These are phyloP conservation scores for Coemansia sp. DNA, from an alignment of 192 early-diverging fungal genomes.

Conservation along the genomic window DNA sequence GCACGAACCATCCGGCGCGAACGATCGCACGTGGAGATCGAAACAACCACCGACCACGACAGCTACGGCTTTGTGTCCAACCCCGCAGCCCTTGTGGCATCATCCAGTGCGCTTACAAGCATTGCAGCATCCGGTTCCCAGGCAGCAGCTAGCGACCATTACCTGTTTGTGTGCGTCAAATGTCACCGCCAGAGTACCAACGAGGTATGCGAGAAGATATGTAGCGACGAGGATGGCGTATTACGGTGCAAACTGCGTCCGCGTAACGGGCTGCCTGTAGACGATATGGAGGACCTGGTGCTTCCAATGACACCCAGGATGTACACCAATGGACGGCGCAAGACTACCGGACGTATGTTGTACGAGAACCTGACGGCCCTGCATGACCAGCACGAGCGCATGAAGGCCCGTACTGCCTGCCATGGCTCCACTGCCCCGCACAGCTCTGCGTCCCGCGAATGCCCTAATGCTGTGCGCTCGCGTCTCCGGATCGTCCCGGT, in stretches of 20 bases:
- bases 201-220: constrained; percentile 55
- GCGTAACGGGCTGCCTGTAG: constrained; percentile 36
- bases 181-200: constrained; percentile 54
- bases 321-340: constrained; percentile 44
- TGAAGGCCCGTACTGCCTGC: constrained; percentile 47
- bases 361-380: constrained; percentile 51
- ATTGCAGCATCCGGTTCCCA: not conserved
- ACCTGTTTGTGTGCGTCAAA: constrained; percentile 54
- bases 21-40: constrained; percentile 46
- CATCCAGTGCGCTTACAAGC: not conserved
- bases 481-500: constrained; percentile 51
- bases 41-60: constrained; percentile 35
- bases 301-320: constrained; percentile 54
- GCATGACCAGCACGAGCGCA: constrained; percentile 49
- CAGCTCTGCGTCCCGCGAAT: constrained; percentile 32
- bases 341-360: constrained; percentile 54
- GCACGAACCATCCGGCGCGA: constrained; percentile 14
- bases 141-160: constrained; percentile 28
- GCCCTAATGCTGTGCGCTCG: constrained; percentile 48
- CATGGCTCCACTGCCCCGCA: constrained; percentile 32
- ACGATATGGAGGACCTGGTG: constrained; percentile 54
- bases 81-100: constrained; percentile 32
- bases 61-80: constrained; percentile 53
- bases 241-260: constrained; percentile 50
- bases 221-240: constrained; percentile 53